phyloP scores from a whole-genome alignment of 2,329 filamentous ascomycete genomes.

The Thermothelomyces thermophilus region DNA sequence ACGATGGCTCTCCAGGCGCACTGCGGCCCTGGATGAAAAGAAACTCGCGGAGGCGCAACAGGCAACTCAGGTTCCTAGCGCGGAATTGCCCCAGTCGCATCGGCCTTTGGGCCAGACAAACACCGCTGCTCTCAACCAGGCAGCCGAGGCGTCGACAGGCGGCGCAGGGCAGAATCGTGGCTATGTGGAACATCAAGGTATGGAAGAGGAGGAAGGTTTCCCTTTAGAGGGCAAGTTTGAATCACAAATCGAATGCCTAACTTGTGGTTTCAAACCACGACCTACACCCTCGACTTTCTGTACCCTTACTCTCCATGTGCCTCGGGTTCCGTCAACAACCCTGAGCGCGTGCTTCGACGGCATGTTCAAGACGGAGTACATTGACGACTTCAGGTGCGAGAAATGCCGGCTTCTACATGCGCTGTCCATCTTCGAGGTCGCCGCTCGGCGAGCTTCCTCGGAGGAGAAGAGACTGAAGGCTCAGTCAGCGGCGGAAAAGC shows the following conservation, averaged over 20 bases:
- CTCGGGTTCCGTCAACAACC: slow-evolving; percentile 71
- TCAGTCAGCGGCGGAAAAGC: slow-evolving; percentile 53
- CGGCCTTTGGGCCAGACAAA: background rate
- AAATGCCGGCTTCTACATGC: slow-evolving; percentile 84
- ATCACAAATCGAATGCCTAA: slow-evolving; percentile 90
- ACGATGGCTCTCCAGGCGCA: slow-evolving; percentile 48
- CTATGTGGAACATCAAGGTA: slow-evolving; percentile 25
- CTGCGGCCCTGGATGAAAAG: slow-evolving; percentile 18
- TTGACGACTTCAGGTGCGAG: slow-evolving; percentile 95
- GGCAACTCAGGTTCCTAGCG: background rate
- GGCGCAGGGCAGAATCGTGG: slow-evolving; percentile 2
- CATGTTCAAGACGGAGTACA: slow-evolving; percentile 89
- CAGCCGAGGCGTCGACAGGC: background rate
- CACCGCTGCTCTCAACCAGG: background rate
- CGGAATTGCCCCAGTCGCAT: background rate
- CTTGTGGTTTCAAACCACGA: slow-evolving; percentile 83
- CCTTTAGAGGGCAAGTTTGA: slow-evolving; percentile 88
- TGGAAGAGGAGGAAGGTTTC: slow-evolving; percentile 62
- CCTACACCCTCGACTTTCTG: slow-evolving; percentile 81
- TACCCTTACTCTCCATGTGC: slow-evolving; percentile 85
- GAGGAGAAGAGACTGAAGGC: slow-evolving; percentile 46
- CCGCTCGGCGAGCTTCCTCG: slow-evolving; percentile 50
- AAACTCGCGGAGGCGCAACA: background rate
- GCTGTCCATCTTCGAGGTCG: slow-evolving; percentile 53
- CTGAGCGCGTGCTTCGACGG: slow-evolving; percentile 87